Percentiles rank a stretch among this genome's conserved stretches.
Evolutionary conservation across 2,329 filamentous ascomycete genomes (phyloP).

Genomic region (Pseudodiploospora longispora): DNA sequence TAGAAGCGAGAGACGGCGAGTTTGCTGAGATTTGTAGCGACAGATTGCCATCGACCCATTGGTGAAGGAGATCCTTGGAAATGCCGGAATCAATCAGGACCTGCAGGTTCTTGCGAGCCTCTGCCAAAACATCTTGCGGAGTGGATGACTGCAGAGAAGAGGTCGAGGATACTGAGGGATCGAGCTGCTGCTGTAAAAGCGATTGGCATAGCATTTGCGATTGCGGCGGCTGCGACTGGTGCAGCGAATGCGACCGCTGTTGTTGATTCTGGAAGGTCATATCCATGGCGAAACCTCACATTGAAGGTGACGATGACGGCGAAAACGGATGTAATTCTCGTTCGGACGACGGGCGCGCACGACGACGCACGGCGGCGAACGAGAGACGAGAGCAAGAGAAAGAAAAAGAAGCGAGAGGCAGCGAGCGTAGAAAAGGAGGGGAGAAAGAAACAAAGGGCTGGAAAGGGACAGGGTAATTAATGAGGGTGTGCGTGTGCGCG

Average conservation of each 20-base stretch:
- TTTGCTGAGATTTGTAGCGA: constrained; percentile 21
- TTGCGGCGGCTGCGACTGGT: constrained; percentile 4
- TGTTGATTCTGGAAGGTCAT: constrained; percentile 19
- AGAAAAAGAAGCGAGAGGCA: constrained; percentile 8
- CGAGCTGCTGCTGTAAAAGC: constrained; percentile 19
- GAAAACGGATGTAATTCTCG: constrained; percentile 1
- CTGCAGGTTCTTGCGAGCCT: constrained; percentile 38
- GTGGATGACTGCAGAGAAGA: constrained; percentile 14
- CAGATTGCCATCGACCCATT: constrained; percentile 31
- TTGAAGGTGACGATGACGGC: constrained; percentile 15
- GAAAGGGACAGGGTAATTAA: neutral
- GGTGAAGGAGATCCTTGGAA: constrained; percentile 34
- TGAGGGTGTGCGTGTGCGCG: no score
- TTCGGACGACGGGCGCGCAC: constrained; percentile 1
- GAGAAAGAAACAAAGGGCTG: constrained; percentile 4
- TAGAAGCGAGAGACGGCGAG: constrained; percentile 1
- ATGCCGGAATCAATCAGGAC: constrained; percentile 37
- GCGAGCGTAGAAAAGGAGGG: constrained; percentile 7
- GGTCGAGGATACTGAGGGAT: constrained; percentile 6
- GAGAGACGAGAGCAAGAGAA: constrained; percentile 6
- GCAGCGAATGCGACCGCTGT: constrained; percentile 6
- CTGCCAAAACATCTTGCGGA: constrained; percentile 35
- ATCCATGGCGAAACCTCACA: constrained; percentile 24
- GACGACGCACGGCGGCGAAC: constrained; percentile 1
- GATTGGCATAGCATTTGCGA: constrained; percentile 4